A percentile compares a stretch with the other conserved stretches of the same genome.
Evolutionary conservation across 805 yeast genomes (phyloP).

Genomic region (Myxozyma udenii): DNA sequence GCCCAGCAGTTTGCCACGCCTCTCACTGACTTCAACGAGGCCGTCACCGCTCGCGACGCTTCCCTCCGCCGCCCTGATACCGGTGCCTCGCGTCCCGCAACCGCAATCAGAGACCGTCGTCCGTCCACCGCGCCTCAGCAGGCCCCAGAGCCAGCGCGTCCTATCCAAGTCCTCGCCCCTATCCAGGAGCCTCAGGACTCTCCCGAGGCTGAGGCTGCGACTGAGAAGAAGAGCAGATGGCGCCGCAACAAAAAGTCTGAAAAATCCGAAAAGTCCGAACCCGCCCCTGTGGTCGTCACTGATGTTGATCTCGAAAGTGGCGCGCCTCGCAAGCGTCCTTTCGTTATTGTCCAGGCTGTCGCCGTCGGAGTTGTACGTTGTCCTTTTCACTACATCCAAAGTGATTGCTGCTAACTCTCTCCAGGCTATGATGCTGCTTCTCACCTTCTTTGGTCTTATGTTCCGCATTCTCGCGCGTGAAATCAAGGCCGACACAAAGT

Average conservation of each 20-base stretch:
- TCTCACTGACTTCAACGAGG: neutral
- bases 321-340: constrained; percentile 2
- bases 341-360: constrained; percentile 11
- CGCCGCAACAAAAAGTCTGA: neutral
- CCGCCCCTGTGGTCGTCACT: neutral
- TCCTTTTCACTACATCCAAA: neutral
- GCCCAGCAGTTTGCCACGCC: constrained; percentile 6
- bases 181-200: neutral
- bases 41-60: no score
- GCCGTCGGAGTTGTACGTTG: constrained; percentile 19
- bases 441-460: constrained; percentile 19
- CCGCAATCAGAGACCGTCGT: no score
- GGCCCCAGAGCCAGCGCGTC: no score
- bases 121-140: no score
- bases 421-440: constrained; percentile 9
- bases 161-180: neutral
- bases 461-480: constrained; percentile 17
- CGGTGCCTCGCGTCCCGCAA: no score
- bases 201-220: neutral
- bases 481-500: constrained; percentile 18
- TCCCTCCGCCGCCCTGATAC: no score
- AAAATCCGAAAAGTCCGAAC: neutral
- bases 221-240: neutral
- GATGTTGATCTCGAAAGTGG: constrained; percentile 5
- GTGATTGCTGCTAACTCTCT: neutral